Base-by-base conservation (phyloP, 1,139 yeast genomes). In the Ogataea hybrid region DNA sequence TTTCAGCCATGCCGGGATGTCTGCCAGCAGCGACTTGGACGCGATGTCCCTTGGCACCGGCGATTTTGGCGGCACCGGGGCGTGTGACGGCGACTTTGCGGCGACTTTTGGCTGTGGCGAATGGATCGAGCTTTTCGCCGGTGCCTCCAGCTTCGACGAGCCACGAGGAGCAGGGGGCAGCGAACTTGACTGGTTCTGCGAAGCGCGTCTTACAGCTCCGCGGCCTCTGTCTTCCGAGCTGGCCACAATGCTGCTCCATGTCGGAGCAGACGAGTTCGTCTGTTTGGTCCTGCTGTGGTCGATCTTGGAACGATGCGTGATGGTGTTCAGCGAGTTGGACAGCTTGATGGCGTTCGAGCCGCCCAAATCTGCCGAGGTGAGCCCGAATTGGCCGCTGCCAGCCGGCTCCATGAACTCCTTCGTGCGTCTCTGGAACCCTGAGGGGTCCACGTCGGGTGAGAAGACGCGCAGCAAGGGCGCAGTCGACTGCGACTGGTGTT, bases 1-100 rank as follows among this genome's bases (percentile, higher is more conserved):
- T 62, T 95, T 83, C 62, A 92, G 72, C 98, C 98, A 92, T 4
- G 87, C 84, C 3, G 97, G 95, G 42, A 92, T 80, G 61, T 92
- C 94, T 48, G 73, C 70, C 57, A 89, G 69, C 47, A 87, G 66
- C 42, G 78, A 79, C 29, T 73, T 68, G 54, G 80, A 84, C 17
- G 87, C 73, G 41, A 82, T 77, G 55, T 81, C 89, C 41, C 73
- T 69, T 5, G 86, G 84, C 65, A 84, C 78, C 12, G 82, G 71
- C 4, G 68, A 63, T 48, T 67, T 68, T 12, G 69, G 61, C 17
- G 59, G 49, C 12, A 42, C 40, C 8, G 50, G 50, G 9, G 37
- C 44, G 22, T 23, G 16, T 11, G 29, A 12, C 27, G 44, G 28
- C 15, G 45, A 16, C 12, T 35, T 38, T 25, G 20, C 34, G 5